Conservation (phyloP, 2,329 filamentous ascomycete species). For the Teratosphaeria gauchensis region DNA sequence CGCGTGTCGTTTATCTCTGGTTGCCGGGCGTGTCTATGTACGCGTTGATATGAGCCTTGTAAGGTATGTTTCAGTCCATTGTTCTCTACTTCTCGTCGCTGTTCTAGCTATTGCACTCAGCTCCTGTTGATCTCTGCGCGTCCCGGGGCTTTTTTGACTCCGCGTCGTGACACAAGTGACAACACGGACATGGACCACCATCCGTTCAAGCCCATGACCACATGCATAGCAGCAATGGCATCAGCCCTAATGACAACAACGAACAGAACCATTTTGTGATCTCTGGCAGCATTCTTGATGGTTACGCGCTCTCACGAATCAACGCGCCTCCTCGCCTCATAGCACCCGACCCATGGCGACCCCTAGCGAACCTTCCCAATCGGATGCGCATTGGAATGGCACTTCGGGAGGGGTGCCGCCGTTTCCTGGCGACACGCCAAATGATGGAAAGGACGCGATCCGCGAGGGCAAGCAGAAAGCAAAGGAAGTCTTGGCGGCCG, state of each 20-base stretch:
- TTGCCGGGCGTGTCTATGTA: neutral
- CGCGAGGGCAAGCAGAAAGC: constrained; percentile 52
- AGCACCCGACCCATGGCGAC: neutral
- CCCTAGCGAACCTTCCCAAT: neutral
- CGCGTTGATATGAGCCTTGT: neutral
- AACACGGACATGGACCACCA: neutral
- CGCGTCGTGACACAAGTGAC: neutral
- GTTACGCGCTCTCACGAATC: neutral
- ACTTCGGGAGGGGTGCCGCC: neutral
- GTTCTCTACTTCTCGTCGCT: neutral
- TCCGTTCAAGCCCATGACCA: neutral
- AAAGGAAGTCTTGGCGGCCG: constrained; percentile 48
- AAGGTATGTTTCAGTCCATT: neutral
- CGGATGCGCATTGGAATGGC: neutral
- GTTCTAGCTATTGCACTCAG: neutral
- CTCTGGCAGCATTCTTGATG: neutral
- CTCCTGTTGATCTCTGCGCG: neutral
- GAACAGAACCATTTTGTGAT: neutral
- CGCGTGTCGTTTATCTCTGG: neutral
- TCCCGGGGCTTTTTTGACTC: neutral
- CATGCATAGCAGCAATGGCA: neutral
- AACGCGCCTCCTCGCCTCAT: neutral
- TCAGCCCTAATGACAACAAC: neutral
- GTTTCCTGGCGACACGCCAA: neutral
- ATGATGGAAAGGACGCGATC: constrained; percentile 27